These are phyloP conservation scores for Globisporangium spiculum DNA, from an alignment of 352 stramenopile genomes.

Conservation along the genomic window DNA sequence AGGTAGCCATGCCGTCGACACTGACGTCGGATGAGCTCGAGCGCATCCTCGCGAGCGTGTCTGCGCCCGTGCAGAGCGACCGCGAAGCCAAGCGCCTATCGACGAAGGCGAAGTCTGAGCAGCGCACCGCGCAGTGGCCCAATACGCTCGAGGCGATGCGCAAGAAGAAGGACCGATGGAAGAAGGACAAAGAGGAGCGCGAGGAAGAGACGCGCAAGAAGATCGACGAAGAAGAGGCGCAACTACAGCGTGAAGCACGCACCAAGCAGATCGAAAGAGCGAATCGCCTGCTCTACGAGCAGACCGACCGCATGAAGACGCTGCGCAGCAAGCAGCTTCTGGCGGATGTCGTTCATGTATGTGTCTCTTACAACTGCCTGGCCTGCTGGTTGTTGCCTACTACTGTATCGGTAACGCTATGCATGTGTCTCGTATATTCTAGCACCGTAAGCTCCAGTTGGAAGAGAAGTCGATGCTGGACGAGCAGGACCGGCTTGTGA, in stretches of 20 bases:
- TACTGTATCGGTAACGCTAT: not conserved
- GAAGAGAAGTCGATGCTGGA: slow-evolving; percentile 66
- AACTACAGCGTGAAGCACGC: slow-evolving; percentile 63
- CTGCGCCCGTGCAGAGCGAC: slow-evolving; percentile 56
- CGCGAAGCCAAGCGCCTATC: slow-evolving; percentile 55
- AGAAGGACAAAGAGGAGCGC: slow-evolving; percentile 86
- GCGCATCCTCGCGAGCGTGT: slow-evolving; percentile 71
- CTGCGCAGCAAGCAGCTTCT: slow-evolving; percentile 84
- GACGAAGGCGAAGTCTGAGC: slow-evolving; percentile 77
- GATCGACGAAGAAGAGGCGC: slow-evolving; percentile 77
- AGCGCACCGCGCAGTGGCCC: slow-evolving; percentile 84
- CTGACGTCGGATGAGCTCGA: slow-evolving; percentile 63
- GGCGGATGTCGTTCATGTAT: slow-evolving; percentile 77
- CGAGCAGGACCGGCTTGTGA: slow-evolving; percentile 46
- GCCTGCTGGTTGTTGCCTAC: not conserved
- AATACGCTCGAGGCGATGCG: slow-evolving; percentile 91
- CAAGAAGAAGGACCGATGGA: slow-evolving; percentile 89
- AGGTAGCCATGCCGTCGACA: slow-evolving; percentile 30
- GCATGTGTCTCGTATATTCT: not conserved
- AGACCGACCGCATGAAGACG: slow-evolving; percentile 92
- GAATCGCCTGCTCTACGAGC: slow-evolving; percentile 86
- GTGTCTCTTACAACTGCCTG: slow-evolving; percentile 5
- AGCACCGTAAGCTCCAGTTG: slow-evolving; percentile 81
- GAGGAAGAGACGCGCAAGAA: slow-evolving; percentile 72
- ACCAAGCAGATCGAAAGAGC: slow-evolving; percentile 85